Evolutionary conservation across 495 filamentous ascomycete genomes (phyloP), one percentile per base, ranked within the genome.

Genomic region (Penicillium maclennaniae): DNA sequence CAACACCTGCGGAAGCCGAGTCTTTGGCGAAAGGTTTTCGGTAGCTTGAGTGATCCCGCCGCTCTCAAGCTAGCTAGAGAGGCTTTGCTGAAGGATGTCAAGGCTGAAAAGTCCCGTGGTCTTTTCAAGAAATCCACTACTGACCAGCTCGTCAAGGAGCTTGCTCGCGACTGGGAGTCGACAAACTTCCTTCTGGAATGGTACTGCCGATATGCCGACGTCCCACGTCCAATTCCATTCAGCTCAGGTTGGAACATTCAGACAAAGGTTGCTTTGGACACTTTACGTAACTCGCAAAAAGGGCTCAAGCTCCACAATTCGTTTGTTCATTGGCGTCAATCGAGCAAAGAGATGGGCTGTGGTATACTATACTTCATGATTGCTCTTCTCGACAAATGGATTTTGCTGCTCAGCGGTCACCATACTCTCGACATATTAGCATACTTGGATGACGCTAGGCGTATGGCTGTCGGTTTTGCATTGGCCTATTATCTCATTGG

Each of bases 221-320:
- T 73, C 6, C 69, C 71, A 15, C 66, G 74, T 28, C 80, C 82
- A 0, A 75, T 81, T 47, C 75, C 79, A 0, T 85, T 79, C 65
- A 83, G 78, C 60, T 79, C 80, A n/a, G 77, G 76, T 7, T 85
- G 82, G 81, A 85, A 84, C 45, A 75, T 83, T 14, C 76, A 79
- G 58, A 72, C 73, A 0, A 80, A 81, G 58, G 81, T 81, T 1
- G 82, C 72, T 14, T 55, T 81, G 23, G 79, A 84, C 56, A 78
- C 68, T 26, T 65, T 84, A 45, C 70, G 70, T 28, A 74, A 74
- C 48, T 72, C 75, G 16, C 80, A 84, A 54, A 82, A 81, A 59
- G 82, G 81, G 9, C 72, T 85, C 5, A 68, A 74, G 21, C 63
- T 83, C n/a, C 82, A 85, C 66, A 84, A 79, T 58, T 74, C 80